Percentiles rank a stretch among this genome's conserved stretches.
Evolutionary conservation across 1,284 basidiomycete species (phyloP).

Genomic region (Cryptococcus sp.): DNA sequence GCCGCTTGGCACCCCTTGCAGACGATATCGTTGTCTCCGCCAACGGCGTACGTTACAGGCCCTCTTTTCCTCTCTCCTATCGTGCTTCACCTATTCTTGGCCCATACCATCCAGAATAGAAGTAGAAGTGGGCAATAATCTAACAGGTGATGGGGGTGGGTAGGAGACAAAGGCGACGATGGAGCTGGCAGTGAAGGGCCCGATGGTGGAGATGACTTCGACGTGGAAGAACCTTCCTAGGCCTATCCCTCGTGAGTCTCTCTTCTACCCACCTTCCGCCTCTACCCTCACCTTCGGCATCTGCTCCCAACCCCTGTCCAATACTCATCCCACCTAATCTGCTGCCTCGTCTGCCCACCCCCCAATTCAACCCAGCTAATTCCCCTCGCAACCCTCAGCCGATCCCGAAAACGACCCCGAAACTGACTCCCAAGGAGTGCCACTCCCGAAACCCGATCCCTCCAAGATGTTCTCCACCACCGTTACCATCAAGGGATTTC

Average conservation of each 20-base stretch:
- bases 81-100: background rate
- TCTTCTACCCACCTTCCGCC: background rate
- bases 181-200: slow-evolving; percentile 64
- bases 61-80: background rate
- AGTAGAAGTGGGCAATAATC: background rate
- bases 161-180: slow-evolving; percentile 46
- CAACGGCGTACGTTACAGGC: slow-evolving; percentile 39
- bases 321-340: no score
- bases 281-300: no score
- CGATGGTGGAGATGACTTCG: slow-evolving; percentile 70
- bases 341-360: no score
- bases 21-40: slow-evolving; percentile 63
- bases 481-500: slow-evolving; percentile 69
- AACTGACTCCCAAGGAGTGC: background rate
- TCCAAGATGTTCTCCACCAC: slow-evolving; percentile 63
- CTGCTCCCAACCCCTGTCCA: no score
- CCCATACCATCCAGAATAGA: background rate
- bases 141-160: slow-evolving; percentile 3
- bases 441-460: slow-evolving; percentile 50
- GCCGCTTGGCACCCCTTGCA: slow-evolving; percentile 69
- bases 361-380: no score
- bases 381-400: no score
- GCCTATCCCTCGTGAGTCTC: background rate
- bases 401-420: no score
- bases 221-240: slow-evolving; percentile 60